Evolutionary conservation across 1,284 basidiomycete genomes (phyloP).

Genomic region (Apiotrichum siamense): DNA sequence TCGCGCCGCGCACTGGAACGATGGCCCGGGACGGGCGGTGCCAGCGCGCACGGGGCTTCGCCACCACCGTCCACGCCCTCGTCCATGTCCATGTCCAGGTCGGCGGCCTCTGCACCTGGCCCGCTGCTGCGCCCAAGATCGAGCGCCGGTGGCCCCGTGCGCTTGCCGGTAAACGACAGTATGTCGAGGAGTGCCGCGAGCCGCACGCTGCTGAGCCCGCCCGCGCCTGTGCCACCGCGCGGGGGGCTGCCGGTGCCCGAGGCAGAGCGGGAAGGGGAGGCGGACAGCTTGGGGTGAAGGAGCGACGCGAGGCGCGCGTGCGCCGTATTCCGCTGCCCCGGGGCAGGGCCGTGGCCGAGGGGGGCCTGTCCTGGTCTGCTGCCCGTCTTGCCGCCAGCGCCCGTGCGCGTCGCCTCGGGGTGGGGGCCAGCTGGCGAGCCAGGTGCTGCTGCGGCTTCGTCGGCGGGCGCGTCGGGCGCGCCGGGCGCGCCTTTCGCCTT

Average conservation of each 20-base stretch:
- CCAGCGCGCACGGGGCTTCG: too few species aligned
- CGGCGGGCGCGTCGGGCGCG: too few species aligned
- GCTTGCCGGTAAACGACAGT: conserved; percentile 1
- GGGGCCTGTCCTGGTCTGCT: too few species aligned
- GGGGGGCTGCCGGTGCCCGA: not conserved
- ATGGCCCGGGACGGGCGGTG: too few species aligned
- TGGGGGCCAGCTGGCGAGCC: too few species aligned
- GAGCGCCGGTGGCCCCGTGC: not conserved
- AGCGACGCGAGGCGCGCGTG: not conserved
- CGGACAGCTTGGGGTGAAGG: not conserved
- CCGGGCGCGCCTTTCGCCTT: not conserved
- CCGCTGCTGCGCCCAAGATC: not conserved
- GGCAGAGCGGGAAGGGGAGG: not conserved
- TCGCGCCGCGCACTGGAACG: too few species aligned
- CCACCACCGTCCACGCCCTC: not conserved
- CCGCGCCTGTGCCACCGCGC: not conserved
- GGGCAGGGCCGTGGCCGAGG: too few species aligned
- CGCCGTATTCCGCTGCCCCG: too few species aligned
- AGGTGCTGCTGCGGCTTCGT: too few species aligned
- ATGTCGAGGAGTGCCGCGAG: not conserved
- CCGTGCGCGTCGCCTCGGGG: too few species aligned
- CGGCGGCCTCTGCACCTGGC: not conserved
- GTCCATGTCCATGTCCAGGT: not conserved
- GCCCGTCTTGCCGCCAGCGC: too few species aligned
- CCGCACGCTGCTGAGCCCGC: not conserved